Base-by-base conservation (phyloP, 2,329 filamentous ascomycete genomes). In the Cercospora citrullina region DNA sequence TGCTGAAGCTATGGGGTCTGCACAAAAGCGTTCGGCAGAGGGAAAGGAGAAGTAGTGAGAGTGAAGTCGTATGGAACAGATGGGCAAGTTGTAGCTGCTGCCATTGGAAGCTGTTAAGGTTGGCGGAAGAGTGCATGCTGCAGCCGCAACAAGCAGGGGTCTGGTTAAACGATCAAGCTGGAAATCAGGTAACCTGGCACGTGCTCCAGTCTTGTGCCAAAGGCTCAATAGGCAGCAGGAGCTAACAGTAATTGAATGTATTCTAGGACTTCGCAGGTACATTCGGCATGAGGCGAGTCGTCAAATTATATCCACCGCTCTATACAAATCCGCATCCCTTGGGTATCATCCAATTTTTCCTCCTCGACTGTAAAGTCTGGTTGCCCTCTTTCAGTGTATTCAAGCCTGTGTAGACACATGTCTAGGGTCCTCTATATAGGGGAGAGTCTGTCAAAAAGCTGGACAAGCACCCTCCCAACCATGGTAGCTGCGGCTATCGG, bases 401-500 rank as follows among this genome's bases (percentile, higher is more conserved):
- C 30, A 59, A 8, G 21, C 42, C n/a, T 23, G 36, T 53, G 5
- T 23, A 53, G 12, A n/a, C 21, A 12, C 5, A 30, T 30, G 23
- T 33, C 45, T 18, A 21, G 7, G 16, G n/a, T 4, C 16, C 51
- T 62, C 63, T 68, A 68, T 48, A 63, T 68, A 5, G 63, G 63
- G 42, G 68, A 66, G 1, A 72, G 66, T 59, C 74, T 68, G 63
- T 77, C 74, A 18, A 76, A 61, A n/a, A 79, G 61, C 66, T 76
- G 76, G 51, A 77, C 74, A 30, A 74, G 31, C 10, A 78, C 72
- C 53, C 76, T 75, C 5, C 75, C 75, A 7, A 83, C 71, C 68
- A 83, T 69, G 5, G 68, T 75, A 16, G 80, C 72, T 3, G 78
- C 78, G 8, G 76, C 73, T 0, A 78, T 67, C 0, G 82, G 82